phyloP scores from a whole-genome alignment of 2,329 filamentous ascomycete species.

The Coniochaeta pulveracea region DNA sequence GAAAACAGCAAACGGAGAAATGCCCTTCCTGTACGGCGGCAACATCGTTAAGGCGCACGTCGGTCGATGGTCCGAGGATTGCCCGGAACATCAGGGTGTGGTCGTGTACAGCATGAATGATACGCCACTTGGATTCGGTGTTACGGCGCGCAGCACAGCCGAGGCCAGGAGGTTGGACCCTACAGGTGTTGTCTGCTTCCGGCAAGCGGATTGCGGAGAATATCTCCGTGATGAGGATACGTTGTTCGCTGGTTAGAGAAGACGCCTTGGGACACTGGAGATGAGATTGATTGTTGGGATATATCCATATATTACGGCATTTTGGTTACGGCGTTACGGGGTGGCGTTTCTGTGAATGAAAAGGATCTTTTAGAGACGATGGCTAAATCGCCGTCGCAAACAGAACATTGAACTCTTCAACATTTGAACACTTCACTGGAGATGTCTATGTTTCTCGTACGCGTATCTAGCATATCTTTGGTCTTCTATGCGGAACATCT shows the following conservation, averaged over 20 bases:
- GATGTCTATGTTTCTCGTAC: too few species aligned
- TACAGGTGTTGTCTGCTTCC: conserved; percentile 78
- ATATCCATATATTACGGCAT: not conserved
- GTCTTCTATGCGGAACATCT: too few species aligned
- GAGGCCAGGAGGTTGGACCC: conserved; percentile 80
- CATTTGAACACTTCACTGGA: too few species aligned
- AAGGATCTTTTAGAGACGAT: too few species aligned
- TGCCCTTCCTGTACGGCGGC: conserved; percentile 93
- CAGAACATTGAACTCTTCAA: too few species aligned
- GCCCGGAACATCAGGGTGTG: conserved; percentile 84
- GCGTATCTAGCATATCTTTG: too few species aligned
- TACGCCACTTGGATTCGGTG: conserved; percentile 84
- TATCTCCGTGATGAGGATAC: conserved; percentile 78
- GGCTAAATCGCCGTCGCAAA: too few species aligned
- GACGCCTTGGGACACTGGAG: not conserved
- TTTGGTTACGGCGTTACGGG: conserved; percentile 1
- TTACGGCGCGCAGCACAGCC: conserved; percentile 77
- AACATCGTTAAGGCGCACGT: conserved; percentile 66
- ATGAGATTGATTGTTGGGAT: conserved; percentile 1
- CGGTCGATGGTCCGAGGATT: conserved; percentile 80
- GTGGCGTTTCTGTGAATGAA: not conserved
- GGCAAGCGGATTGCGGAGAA: conserved; percentile 90
- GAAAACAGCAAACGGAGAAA: conserved; percentile 71
- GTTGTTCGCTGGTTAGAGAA: conserved; percentile 41
- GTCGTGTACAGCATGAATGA: conserved; percentile 89